These are phyloP conservation scores for Pleurotus djamor DNA, from an alignment of 768 basidiomycete species.

Conservation along the genomic window DNA sequence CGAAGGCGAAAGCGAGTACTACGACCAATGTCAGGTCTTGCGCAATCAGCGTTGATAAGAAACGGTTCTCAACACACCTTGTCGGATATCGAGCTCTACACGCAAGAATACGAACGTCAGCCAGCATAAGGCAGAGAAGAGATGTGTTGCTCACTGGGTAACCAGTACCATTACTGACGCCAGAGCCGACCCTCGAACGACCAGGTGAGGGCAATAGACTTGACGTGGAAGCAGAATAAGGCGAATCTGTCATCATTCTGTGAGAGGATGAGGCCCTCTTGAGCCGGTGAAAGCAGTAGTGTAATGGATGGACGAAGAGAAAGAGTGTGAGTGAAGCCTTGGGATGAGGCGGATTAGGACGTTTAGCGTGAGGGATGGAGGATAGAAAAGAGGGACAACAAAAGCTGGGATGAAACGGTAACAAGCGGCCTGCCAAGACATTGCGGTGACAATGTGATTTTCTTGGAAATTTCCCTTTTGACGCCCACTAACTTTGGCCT, in stretches of 20 bases:
- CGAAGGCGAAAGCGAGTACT: constrained; percentile 42
- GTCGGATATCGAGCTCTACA: constrained; percentile 6
- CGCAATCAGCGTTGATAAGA: not conserved
- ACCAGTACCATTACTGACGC: constrained; percentile 1
- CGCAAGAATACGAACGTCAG: not conserved
- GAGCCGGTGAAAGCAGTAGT: not conserved
- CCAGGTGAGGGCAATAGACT: not conserved
- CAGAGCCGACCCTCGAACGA: constrained; percentile 1
- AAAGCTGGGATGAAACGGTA: not conserved
- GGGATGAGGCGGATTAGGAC: not conserved
- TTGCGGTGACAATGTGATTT: not conserved
- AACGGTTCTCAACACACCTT: constrained; percentile 4
- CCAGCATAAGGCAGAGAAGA: not conserved
- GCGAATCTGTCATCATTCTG: constrained; percentile 3
- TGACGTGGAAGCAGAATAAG: constrained; percentile 2
- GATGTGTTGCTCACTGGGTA: not conserved
- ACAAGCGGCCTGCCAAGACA: not conserved
- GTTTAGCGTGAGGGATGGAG: not conserved
- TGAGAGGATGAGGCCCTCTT: not conserved
- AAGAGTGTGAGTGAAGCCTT: not conserved
- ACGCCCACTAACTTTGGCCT: too few species aligned
- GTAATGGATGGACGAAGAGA: not conserved
- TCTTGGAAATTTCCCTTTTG: not conserved
- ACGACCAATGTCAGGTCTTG: not conserved
- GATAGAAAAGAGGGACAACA: not conserved